phyloP scores from a whole-genome alignment of 1,139 yeast genomes.

The Schizosaccharomyces versatilis region DNA sequence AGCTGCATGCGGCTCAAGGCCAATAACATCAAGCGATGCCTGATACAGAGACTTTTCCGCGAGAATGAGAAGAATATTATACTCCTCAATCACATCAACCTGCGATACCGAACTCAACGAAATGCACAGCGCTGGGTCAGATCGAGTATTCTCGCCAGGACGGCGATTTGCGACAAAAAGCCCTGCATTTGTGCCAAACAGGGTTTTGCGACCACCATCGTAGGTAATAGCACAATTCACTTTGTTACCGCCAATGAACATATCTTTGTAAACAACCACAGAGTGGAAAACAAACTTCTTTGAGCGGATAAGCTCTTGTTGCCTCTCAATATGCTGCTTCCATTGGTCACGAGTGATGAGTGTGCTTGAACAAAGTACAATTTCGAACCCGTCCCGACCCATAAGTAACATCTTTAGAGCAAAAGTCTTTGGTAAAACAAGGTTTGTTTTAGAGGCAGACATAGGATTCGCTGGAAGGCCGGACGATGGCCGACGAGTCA shows the following conservation, averaged over 20 bases:
- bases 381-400: conserved; percentile 44
- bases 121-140: conserved; percentile 56
- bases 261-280: conserved; percentile 48
- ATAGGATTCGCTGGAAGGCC: not conserved
- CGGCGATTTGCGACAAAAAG: conserved; percentile 51
- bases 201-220: conserved; percentile 68
- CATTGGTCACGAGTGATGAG: conserved; percentile 58
- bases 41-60: conserved; percentile 66
- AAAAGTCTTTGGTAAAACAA: not conserved
- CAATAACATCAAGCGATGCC: conserved; percentile 61
- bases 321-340: conserved; percentile 54
- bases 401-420: conserved; percentile 12
- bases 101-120: conserved; percentile 64
- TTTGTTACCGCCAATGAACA: conserved; percentile 49
- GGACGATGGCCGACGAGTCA: conserved; percentile 3
- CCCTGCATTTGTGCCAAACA: conserved; percentile 84
- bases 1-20: conserved; percentile 24
- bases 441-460: not conserved
- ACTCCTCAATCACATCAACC: conserved; percentile 78
- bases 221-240: conserved; percentile 76
- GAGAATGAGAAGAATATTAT: conserved; percentile 58
- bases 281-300: conserved; percentile 55
- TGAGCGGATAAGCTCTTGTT: conserved; percentile 50
- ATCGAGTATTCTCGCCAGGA: conserved; percentile 27
- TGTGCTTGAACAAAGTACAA: conserved; percentile 43